Base-by-base conservation (phyloP, 805 yeast species). In the Sporopachydermia lactativora region DNA sequence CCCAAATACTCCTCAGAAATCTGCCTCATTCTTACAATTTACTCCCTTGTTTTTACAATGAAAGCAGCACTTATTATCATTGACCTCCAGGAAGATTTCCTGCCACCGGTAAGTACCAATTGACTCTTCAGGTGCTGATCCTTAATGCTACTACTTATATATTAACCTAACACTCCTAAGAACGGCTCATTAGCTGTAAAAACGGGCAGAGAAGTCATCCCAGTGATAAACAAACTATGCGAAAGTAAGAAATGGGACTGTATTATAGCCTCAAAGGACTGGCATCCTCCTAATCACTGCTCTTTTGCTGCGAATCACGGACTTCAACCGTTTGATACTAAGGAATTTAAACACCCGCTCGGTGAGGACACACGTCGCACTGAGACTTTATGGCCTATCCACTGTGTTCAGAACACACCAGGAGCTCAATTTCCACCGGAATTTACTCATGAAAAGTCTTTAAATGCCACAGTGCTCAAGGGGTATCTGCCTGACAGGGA, bases 51-150 rank as follows among this genome's bases (percentile, higher is more conserved):
- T n/a, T n/a, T n/a, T n/a, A n/a, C n/a, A n/a, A n/a, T 5, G 16
- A 17, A 38, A 31, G 35, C 70, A 3, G 95, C 95, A 0, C 60
- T 88, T 28, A 59, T 86, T 0, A 68, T 88, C 0, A 71, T 88
- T 14, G 97, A 88, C 51, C 59, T 88, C 11, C 96, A 88, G 54
- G 77, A 81, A 47, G 96, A 89, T 54, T 88, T 88, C 55, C 64
- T 86, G 2, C 89, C 89, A 3, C 77, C 85, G 1, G 58, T 52
- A 49, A 35, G 54, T 34, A 16, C 15, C 4, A 13, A 14, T n/a
- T 24, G 8, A 14, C 42, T 4, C 16, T 16, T 24, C 39, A 39
- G 34, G 4, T 18, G 38, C 28, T 6, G 13, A n/a, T n/a, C 13
- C 3, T 35, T 8, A 40, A 3, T 11, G 18, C 19, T n/a, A n/a